These are phyloP conservation scores for Chrysopogon serrulatus DNA, from an alignment of 176 grass and related monocot genomes.

Conservation along the genomic window DNA sequence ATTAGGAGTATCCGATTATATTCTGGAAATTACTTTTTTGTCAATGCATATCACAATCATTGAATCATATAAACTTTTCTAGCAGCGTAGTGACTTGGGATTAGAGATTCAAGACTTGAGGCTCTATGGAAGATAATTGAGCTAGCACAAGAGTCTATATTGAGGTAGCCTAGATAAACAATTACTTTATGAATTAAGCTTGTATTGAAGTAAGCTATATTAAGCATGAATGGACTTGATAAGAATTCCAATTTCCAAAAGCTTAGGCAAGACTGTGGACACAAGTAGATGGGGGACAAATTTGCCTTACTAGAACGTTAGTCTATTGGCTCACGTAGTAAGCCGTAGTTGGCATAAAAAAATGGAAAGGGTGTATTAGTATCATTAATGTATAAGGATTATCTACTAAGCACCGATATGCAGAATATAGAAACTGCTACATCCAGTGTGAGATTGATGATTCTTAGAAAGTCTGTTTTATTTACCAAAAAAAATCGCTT, in stretches of 20 bases:
- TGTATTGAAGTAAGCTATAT: neutral
- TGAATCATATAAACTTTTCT: neutral
- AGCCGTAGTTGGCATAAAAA: neutral
- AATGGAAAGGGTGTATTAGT: neutral
- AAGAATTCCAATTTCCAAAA: neutral
- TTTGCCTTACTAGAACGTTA: neutral
- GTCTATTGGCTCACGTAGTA: neutral
- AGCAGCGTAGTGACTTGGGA: neutral
- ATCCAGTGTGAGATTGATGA: neutral
- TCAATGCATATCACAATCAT: neutral
- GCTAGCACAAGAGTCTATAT: neutral
- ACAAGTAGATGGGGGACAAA: neutral
- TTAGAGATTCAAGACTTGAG: neutral
- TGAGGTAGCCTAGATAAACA: neutral
- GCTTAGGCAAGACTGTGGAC: neutral
- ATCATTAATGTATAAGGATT: neutral
- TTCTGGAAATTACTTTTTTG: neutral
- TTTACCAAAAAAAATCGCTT: neutral
- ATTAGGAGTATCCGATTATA: neutral
- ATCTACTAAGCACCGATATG: neutral
- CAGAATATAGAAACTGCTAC: neutral
- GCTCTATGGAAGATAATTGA: neutral
- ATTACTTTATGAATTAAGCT: neutral
- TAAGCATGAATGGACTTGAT: neutral
- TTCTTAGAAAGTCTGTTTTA: neutral